These are phyloP conservation scores for Quercus bicolor DNA, from an alignment of 306 rosid species.

Conservation along the genomic window DNA sequence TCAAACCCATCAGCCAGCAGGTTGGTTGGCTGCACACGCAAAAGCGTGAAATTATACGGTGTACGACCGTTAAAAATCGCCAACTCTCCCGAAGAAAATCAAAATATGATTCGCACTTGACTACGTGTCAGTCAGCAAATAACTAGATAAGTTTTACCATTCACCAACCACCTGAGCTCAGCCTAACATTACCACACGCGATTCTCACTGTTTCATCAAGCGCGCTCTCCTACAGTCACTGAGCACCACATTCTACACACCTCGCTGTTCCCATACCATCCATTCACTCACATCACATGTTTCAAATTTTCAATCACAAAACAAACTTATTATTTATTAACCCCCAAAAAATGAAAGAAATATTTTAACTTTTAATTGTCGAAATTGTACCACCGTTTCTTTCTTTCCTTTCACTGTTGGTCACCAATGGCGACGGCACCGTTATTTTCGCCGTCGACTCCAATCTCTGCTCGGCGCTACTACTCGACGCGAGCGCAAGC, in stretches of 20 bases:
- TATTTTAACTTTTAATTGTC: too few species aligned
- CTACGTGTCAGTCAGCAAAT: background rate
- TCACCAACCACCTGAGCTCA: background rate
- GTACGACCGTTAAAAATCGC: background rate
- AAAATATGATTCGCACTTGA: background rate
- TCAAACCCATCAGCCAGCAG: too few species aligned
- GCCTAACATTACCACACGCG: background rate
- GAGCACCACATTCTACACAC: background rate
- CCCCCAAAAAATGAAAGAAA: background rate
- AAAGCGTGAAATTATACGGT: too few species aligned
- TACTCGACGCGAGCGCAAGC: constrained; percentile 22
- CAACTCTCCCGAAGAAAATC: background rate
- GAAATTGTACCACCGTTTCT: background rate
- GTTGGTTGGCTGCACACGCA: too few species aligned
- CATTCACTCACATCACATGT: too few species aligned
- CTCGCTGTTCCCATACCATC: too few species aligned
- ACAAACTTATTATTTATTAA: background rate
- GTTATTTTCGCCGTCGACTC: constrained; percentile 20
- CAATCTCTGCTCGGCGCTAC: constrained; percentile 20
- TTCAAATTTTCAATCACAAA: background rate
- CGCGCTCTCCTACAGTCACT: background rate
- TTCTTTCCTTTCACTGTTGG: background rate
- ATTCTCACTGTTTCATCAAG: background rate
- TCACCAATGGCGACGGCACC: constrained; percentile 40
- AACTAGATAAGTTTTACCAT: background rate